Base-by-base conservation (phyloP, 192 early-diverging fungal species). In the Backusella tarrabulga region DNA sequence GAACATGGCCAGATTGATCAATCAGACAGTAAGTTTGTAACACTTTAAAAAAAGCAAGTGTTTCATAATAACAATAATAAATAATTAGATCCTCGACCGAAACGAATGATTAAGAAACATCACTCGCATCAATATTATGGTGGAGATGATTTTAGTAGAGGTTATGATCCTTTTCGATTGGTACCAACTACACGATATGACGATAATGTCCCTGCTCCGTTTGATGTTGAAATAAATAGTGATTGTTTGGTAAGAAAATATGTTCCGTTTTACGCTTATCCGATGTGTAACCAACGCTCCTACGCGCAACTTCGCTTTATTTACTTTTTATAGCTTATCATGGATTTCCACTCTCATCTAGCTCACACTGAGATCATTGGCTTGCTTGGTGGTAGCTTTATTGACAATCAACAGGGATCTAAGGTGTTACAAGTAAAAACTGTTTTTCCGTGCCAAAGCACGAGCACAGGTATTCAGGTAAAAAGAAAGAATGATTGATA, bases 301-400 rank as follows among this genome's bases (percentile, higher is more conserved):
- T 40, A 19, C 14, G n/a, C 5, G 26, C 11, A 38, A 21, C 35
- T 19, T 35, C 23, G 68, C 41, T 73, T 63, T 79, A 80, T 40
- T 41, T 44, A 26, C 46, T 83, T 41, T 41, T 19, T 34, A 36
- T 87, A 90, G 94, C 86, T 93, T 70, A 88, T 97, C 32, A 96
- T 98, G 91, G 96, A 98, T 75, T 91, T 98, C 79, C 96, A 97
- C 71, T 87, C 95, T 32, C 96, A 98, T 81, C 83, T 98, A 77
- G 92, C 93, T 11, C 85, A 95, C 75, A 95, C 95, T 1, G 97
- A 98, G 77, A 93, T 97, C 56, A 97, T 98, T 80, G 97, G 97
- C 19, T 86, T 98, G 34, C 87, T 98, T 6, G 97, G 96, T 70
- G 97, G 97, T 0, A 87, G 79, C 2, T 96, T 87, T 69, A 84